Evolutionary conservation across 805 yeast genomes (phyloP).

Genomic region (Metschnikowia peoriensis): DNA sequence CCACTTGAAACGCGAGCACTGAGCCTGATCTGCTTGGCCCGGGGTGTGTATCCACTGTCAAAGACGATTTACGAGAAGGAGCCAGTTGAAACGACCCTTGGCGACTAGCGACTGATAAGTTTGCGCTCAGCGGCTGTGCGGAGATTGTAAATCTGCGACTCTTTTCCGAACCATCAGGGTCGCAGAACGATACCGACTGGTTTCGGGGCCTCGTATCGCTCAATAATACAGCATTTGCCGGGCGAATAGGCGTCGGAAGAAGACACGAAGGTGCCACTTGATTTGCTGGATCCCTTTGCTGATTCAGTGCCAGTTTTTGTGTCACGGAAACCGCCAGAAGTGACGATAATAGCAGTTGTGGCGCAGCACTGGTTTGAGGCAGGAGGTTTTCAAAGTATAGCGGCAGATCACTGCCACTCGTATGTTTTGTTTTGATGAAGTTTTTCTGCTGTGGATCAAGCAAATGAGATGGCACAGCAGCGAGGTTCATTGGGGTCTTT

Average conservation of each 20-base stretch:
- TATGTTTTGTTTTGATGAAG: neutral
- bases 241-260: constrained; percentile 10
- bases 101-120: constrained; percentile 15
- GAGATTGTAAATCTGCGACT: constrained; percentile 42
- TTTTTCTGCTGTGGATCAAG: constrained; percentile 7
- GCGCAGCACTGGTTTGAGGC: constrained; percentile 7
- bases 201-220: constrained; percentile 8
- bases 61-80: constrained; percentile 13
- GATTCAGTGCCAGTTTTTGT: constrained; percentile 9
- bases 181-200: constrained; percentile 36
- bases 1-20: constrained; percentile 10
- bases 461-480: constrained; percentile 8
- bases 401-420: constrained; percentile 5
- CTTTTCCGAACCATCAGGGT: constrained; percentile 34
- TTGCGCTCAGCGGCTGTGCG: constrained; percentile 41
- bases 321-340: constrained; percentile 4
- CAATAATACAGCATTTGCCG: constrained; percentile 5
- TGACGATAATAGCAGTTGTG: neutral
- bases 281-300: constrained; percentile 4
- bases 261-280: constrained; percentile 8
- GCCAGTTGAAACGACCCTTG: constrained; percentile 8
- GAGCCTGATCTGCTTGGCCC: constrained; percentile 10
- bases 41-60: constrained; percentile 7
- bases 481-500: constrained; percentile 1
- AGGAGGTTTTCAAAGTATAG: constrained; percentile 3